Percentiles rank a stretch among this genome's conserved stretches.
phyloP scores from a whole-genome alignment of 1,284 basidiomycete species.

The Neotropicomus parvogracilis region DNA sequence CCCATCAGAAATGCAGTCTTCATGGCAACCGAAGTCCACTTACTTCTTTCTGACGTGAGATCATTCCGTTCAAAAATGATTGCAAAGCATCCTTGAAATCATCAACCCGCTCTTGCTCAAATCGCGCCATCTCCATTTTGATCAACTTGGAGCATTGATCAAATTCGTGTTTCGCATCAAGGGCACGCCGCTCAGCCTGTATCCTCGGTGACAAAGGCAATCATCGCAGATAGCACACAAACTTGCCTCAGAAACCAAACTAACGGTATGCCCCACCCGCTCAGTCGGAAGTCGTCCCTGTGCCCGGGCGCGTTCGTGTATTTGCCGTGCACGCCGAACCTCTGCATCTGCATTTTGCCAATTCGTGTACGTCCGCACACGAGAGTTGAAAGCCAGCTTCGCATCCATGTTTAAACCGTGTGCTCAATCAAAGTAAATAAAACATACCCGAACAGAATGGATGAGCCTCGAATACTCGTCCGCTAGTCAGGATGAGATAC shows the following conservation, averaged over 20 bases:
- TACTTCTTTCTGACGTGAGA: slow-evolving; percentile 77
- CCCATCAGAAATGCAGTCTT: neutral
- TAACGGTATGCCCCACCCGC: slow-evolving; percentile 62
- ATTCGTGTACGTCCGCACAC: slow-evolving; percentile 76
- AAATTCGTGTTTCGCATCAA: slow-evolving; percentile 83
- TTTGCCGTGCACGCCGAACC: slow-evolving; percentile 64
- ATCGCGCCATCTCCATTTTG: slow-evolving; percentile 89
- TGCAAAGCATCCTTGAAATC: slow-evolving; percentile 82
- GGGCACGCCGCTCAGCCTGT: slow-evolving; percentile 74
- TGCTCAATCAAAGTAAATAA: neutral
- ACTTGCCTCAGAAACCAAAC: slow-evolving; percentile 73
- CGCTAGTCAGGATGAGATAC: slow-evolving; percentile 38
- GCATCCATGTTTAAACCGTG: neutral
- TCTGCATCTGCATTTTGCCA: slow-evolving; percentile 84
- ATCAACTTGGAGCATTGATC: slow-evolving; percentile 84
- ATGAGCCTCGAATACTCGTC: slow-evolving; percentile 94
- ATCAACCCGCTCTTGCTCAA: slow-evolving; percentile 89
- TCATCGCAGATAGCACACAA: neutral
- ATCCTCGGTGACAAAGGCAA: slow-evolving; percentile 3
- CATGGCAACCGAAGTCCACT: slow-evolving; percentile 19
- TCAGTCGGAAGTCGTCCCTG: slow-evolving; percentile 69
- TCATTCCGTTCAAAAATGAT: slow-evolving; percentile 79
- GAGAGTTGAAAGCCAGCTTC: slow-evolving; percentile 81
- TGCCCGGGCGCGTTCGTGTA: slow-evolving; percentile 77
- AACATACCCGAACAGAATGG: slow-evolving; percentile 75